phyloP scores from a whole-genome alignment of 2,329 filamentous ascomycete species.

The Exophiala sp. region DNA sequence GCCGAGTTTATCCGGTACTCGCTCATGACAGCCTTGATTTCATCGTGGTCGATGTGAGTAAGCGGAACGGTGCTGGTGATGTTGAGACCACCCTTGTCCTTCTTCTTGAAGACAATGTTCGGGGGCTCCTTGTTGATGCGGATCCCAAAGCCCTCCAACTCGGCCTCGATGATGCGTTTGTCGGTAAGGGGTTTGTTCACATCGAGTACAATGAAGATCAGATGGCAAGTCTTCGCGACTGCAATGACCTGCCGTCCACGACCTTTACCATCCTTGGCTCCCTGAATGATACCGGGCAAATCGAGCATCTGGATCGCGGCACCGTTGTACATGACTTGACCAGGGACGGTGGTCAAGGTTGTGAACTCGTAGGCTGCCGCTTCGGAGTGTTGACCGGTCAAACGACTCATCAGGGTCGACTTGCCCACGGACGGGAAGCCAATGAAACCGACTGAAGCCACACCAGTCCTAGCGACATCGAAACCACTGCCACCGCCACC shows the following conservation, averaged over 20 bases:
- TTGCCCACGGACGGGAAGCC: conserved; percentile 98
- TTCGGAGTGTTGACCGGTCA: conserved; percentile 96
- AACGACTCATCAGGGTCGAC: conserved; percentile 88
- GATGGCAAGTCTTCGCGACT: conserved; percentile 94
- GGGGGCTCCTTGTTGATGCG: conserved; percentile 95
- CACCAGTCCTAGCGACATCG: conserved; percentile 95
- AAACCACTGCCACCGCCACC: conserved; percentile 85
- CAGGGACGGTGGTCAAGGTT: conserved; percentile 92
- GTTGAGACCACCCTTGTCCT: conserved; percentile 94
- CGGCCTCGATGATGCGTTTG: conserved; percentile 89
- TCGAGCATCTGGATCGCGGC: conserved; percentile 98
- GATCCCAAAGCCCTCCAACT: conserved; percentile 95
- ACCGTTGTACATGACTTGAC: conserved; percentile 92
- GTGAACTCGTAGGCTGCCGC: conserved; percentile 98
- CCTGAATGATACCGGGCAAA: conserved; percentile 96
- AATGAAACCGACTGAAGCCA: conserved; percentile 95
- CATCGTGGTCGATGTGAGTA: conserved; percentile 87
- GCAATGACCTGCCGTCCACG: conserved; percentile 97
- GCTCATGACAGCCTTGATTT: conserved; percentile 96
- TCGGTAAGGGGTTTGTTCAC: conserved; percentile 98
- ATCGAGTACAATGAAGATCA: conserved; percentile 97
- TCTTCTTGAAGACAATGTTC: conserved; percentile 99
- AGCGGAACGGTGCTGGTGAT: conserved; percentile 93
- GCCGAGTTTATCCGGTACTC: conserved; percentile 96
- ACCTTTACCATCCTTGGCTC: conserved; percentile 96